phyloP scores from a whole-genome alignment of 2,329 filamentous ascomycete species.

The Cryoendolithus antarcticus region DNA sequence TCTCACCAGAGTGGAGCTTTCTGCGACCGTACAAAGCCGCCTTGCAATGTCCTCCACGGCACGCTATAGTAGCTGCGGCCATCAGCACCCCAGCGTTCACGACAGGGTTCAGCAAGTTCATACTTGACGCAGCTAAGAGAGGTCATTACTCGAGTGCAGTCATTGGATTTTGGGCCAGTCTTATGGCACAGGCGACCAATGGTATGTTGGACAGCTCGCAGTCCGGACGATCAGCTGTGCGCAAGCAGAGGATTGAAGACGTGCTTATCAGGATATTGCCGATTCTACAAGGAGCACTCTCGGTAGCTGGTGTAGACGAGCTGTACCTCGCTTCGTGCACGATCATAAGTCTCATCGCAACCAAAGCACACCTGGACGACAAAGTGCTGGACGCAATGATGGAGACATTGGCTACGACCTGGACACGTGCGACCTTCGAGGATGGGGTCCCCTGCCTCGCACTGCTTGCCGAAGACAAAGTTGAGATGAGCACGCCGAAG shows the following conservation, averaged over 20 bases:
- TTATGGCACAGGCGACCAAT: slow-evolving; percentile 74
- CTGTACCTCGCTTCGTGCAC: slow-evolving; percentile 83
- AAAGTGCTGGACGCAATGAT: slow-evolving; percentile 73
- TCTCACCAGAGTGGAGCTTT: slow-evolving; percentile 70
- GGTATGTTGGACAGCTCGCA: slow-evolving; percentile 66
- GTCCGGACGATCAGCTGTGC: slow-evolving; percentile 63
- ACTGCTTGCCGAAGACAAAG: slow-evolving; percentile 69
- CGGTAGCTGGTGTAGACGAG: slow-evolving; percentile 62
- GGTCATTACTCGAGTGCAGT: slow-evolving; percentile 65
- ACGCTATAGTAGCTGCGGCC: slow-evolving; percentile 72
- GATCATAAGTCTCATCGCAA: slow-evolving; percentile 72
- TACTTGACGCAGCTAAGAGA: slow-evolving; percentile 58
- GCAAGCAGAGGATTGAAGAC: slow-evolving; percentile 70
- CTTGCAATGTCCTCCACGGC: slow-evolving; percentile 62
- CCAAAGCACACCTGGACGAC: slow-evolving; percentile 70
- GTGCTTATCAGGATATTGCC: slow-evolving; percentile 56
- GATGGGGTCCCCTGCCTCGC: slow-evolving; percentile 69
- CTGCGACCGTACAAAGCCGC: slow-evolving; percentile 75
- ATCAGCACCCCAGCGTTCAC: slow-evolving; percentile 68
- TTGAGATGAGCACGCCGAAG: slow-evolving; percentile 14
- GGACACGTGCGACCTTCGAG: slow-evolving; percentile 59
- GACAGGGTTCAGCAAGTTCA: slow-evolving; percentile 63
- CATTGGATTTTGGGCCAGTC: slow-evolving; percentile 80
- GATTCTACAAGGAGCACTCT: slow-evolving; percentile 64
- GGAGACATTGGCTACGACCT: slow-evolving; percentile 71